Conservation (phyloP, 305 asterid species). For the Lippia alba region DNA sequence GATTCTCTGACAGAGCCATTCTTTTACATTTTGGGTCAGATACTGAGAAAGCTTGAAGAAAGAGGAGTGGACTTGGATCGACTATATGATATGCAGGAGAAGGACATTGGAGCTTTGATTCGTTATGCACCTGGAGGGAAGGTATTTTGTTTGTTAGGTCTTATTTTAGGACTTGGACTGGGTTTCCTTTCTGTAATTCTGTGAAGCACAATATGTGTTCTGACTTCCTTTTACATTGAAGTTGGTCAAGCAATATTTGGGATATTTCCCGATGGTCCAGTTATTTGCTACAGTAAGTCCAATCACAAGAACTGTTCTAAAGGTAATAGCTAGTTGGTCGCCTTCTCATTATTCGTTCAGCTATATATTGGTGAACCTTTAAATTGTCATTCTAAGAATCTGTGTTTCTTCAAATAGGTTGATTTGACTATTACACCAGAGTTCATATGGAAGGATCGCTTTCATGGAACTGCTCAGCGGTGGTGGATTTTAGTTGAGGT, state of each 20-base stretch:
- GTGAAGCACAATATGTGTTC: slow-evolving; percentile 29
- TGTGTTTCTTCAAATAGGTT: slow-evolving; percentile 55
- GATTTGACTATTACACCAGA: slow-evolving; percentile 84
- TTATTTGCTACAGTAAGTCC: slow-evolving; percentile 96
- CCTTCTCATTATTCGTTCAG: slow-evolving; percentile 31
- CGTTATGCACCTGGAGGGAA: slow-evolving; percentile 97
- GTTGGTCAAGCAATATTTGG: slow-evolving; percentile 89
- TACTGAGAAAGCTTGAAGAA: slow-evolving; percentile 93
- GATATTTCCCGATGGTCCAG: slow-evolving; percentile 84
- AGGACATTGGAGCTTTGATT: slow-evolving; percentile 92
- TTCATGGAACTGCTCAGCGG: slow-evolving; percentile 91
- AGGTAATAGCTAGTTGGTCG: slow-evolving; percentile 60
- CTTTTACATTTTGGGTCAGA: slow-evolving; percentile 52
- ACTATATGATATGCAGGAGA: slow-evolving; percentile 87
- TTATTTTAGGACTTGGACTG: slow-evolving; percentile 30
- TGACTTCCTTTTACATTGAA: slow-evolving; percentile 46
- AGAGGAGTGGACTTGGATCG: slow-evolving; percentile 80
- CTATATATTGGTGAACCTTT: slow-evolving; percentile 27
- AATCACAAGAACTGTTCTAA: slow-evolving; percentile 95
- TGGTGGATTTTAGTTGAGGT: slow-evolving; percentile 99
- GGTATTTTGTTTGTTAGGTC: slow-evolving; percentile 54
- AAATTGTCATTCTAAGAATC: slow-evolving; percentile 25
- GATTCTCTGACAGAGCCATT: slow-evolving; percentile 21
- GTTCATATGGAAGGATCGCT: slow-evolving; percentile 94
- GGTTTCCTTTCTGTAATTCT: slow-evolving; percentile 22